Conservation (phyloP, 2,329 filamentous ascomycete species). For the Thelonectria olida region DNA sequence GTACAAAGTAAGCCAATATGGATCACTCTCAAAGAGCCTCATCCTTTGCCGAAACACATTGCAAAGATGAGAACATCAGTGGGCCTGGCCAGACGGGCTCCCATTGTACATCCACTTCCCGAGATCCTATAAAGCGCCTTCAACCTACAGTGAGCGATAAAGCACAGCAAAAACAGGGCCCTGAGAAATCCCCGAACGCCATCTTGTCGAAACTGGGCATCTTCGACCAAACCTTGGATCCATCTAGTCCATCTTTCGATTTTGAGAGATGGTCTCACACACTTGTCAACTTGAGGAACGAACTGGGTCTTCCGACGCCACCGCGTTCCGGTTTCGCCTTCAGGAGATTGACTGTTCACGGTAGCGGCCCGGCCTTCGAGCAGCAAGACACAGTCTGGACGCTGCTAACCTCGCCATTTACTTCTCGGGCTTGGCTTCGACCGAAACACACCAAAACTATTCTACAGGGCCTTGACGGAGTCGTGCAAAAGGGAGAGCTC, state of each 20-base stretch:
- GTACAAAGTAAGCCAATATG: no score
- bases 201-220: slow-evolving; percentile 1
- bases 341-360: neutral
- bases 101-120: no score
- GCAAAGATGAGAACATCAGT: no score
- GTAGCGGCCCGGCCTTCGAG: neutral
- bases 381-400: slow-evolving; percentile 7
- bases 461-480: slow-evolving; percentile 52
- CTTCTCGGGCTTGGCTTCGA: neutral
- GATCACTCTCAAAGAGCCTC: no score
- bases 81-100: no score
- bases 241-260: slow-evolving; percentile 5
- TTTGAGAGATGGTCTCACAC: slow-evolving; percentile 13
- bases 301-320: slow-evolving; percentile 5
- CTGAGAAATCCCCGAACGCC: neutral
- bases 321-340: slow-evolving; percentile 9
- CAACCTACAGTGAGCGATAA: no score
- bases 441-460: neutral
- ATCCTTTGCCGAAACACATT: no score
- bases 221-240: neutral
- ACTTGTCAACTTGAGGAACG: slow-evolving; percentile 4
- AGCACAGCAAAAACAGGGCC: neutral
- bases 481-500: slow-evolving; percentile 65
- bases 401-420: neutral
- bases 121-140: neutral